phyloP scores from a whole-genome alignment of 116 monocot species.

The Iris pallida region DNA sequence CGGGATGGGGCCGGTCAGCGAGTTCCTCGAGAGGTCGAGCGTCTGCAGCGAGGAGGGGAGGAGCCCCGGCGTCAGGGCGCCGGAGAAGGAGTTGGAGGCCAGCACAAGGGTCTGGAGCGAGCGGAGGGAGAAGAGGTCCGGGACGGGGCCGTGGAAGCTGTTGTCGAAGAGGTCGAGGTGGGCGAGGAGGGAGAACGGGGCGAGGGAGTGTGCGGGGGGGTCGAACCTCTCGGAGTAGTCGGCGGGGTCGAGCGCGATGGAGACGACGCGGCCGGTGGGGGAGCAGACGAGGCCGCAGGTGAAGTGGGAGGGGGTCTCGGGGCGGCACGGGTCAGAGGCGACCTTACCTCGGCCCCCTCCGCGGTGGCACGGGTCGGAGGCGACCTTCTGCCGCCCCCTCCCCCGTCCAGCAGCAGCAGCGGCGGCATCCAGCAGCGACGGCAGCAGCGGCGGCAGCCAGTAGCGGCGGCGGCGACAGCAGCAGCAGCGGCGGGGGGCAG shows the following conservation, averaged over 20 bases:
- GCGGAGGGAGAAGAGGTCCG: constrained; percentile 14
- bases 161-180: constrained; percentile 43
- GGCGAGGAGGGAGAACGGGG: constrained; percentile 36
- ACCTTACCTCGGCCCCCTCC: too few species aligned
- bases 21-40: constrained; percentile 41
- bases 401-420: too few species aligned
- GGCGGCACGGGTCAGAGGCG: constrained; percentile 41
- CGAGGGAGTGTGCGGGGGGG: constrained; percentile 20
- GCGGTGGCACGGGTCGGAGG: too few species aligned
- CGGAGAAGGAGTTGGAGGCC: constrained; percentile 35
- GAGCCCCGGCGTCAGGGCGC: constrained; percentile 11
- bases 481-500: too few species aligned
- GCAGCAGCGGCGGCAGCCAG: too few species aligned
- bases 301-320: constrained; percentile 27
- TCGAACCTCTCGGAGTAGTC: constrained; percentile 30
- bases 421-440: too few species aligned
- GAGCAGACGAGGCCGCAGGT: constrained; percentile 53
- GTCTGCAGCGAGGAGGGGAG: constrained; percentile 8
- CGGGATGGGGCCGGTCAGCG: constrained; percentile 34
- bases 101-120: constrained; percentile 25
- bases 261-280: constrained; percentile 20
- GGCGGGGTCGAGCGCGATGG: constrained; percentile 50
- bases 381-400: too few species aligned
- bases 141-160: constrained; percentile 35
- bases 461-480: too few species aligned